Conservation (phyloP, 2,329 filamentous ascomycete species). For the Fusarium oligoseptatum region DNA sequence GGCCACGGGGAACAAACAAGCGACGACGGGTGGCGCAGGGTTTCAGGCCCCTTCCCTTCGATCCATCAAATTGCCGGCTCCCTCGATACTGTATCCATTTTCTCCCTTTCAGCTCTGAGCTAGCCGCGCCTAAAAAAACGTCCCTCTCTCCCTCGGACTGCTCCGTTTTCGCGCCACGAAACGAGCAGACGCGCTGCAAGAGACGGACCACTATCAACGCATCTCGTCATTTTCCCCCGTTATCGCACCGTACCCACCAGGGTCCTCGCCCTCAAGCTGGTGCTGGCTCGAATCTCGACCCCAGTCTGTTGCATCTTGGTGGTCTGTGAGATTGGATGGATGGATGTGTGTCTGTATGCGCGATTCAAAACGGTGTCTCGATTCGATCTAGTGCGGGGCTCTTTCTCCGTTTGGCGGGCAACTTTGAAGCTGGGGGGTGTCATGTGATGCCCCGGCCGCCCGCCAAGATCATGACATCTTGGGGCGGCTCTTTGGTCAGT, state of each 20-base stretch:
- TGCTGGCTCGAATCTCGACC: slow-evolving; percentile 14
- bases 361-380: slow-evolving; percentile 30
- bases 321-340: slow-evolving; percentile 8
- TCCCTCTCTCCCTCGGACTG: neutral
- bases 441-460: slow-evolving; percentile 30
- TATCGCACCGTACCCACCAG: slow-evolving; percentile 21
- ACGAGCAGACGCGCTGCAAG: slow-evolving; percentile 3
- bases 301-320: slow-evolving; percentile 21
- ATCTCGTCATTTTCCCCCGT: slow-evolving; percentile 19
- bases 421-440: slow-evolving; percentile 9
- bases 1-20: slow-evolving; percentile 18
- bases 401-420: slow-evolving; percentile 11
- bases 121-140: neutral
- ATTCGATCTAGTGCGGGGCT: slow-evolving; percentile 27
- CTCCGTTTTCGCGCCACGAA: slow-evolving; percentile 27
- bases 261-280: neutral
- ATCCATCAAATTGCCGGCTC: neutral
- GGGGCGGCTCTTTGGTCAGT: slow-evolving; percentile 19
- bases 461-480: slow-evolving; percentile 43
- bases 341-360: neutral
- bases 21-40: slow-evolving; percentile 20
- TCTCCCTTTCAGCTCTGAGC: neutral
- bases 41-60: slow-evolving; percentile 29
- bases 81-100: neutral
- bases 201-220: slow-evolving; percentile 22